Conservation (phyloP, 2,329 filamentous ascomycete species). For the Hypoxylon sp. region DNA sequence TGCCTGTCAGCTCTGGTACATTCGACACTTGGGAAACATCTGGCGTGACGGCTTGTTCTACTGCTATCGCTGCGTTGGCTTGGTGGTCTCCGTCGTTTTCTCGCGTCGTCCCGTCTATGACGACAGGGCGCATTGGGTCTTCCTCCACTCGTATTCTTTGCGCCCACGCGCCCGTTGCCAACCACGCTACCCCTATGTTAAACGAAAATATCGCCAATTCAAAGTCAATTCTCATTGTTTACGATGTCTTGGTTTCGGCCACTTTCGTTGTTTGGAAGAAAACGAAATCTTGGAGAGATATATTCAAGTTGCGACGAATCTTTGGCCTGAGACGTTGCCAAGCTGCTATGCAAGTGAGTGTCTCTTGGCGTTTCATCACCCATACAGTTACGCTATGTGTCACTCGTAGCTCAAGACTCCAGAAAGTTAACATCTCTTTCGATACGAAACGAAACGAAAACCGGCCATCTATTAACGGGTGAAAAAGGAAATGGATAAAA, state of each 20-base stretch:
- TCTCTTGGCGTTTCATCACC: conserved; percentile 43
- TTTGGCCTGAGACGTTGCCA: conserved; percentile 38
- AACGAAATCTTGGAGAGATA: conserved; percentile 7
- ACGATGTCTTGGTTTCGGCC: conserved; percentile 5
- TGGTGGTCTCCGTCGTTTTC: conserved; percentile 22
- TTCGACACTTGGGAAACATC: conserved; percentile 35
- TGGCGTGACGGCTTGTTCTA: conserved; percentile 29
- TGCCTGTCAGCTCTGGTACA: neutral
- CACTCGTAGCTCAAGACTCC: no score
- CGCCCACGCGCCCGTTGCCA: conserved; percentile 13
- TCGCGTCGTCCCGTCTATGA: conserved; percentile 29
- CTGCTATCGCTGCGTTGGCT: conserved; percentile 34
- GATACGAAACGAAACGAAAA: neutral
- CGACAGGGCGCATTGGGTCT: conserved; percentile 24
- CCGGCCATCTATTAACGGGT: conserved; percentile 15
- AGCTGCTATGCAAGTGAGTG: conserved; percentile 26
- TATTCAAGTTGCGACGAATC: conserved; percentile 21
- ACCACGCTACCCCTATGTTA: conserved; percentile 10
- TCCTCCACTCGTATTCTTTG: conserved; percentile 32
- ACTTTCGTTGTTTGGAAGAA: neutral
- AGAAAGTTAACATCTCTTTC: no score
- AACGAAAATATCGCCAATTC: conserved; percentile 25
- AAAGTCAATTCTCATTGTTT: no score
- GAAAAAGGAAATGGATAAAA: conserved; percentile 15
- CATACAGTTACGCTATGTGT: no score